Percentiles rank a stretch among this genome's conserved stretches.
Conservation (phyloP, 176 grass and related monocot species). For the Triticum turgidum region DNA sequence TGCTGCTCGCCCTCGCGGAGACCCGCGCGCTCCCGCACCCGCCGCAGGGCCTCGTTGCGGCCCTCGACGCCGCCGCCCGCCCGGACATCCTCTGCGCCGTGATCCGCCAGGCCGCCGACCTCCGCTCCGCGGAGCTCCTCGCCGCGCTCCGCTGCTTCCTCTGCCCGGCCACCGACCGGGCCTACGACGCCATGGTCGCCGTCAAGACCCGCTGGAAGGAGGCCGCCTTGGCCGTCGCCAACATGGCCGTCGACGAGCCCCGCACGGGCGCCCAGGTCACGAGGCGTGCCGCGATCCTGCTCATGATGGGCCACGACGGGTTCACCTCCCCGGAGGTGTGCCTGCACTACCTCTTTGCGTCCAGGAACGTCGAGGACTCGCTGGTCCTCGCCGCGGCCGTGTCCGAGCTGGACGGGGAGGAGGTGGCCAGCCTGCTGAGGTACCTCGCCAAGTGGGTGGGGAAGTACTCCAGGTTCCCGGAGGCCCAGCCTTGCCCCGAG, state of each 20-base stretch:
- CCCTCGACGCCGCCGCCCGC: slow-evolving; percentile 40
- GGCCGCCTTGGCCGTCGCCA: slow-evolving; percentile 52
- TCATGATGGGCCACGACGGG: slow-evolving; percentile 74
- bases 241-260: slow-evolving; percentile 27
- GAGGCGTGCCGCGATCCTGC: slow-evolving; percentile 52
- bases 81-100: slow-evolving; percentile 56
- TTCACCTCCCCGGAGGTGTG: slow-evolving; percentile 59
- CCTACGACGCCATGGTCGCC: slow-evolving; percentile 53
- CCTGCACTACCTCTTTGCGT: slow-evolving; percentile 76
- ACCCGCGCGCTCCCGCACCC: slow-evolving; percentile 43
- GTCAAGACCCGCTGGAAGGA: slow-evolving; percentile 64
- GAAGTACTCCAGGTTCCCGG: slow-evolving; percentile 55
- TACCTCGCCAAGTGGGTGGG: slow-evolving; percentile 80
- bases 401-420: slow-evolving; percentile 58
- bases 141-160: slow-evolving; percentile 59
- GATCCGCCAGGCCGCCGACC: slow-evolving; percentile 54
- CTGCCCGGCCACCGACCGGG: slow-evolving; percentile 48
- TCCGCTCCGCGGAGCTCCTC: slow-evolving; percentile 57
- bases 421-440: slow-evolving; percentile 55
- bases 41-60: slow-evolving; percentile 33
- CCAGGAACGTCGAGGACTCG: slow-evolving; percentile 33
- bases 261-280: neutral
- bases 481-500: slow-evolving; percentile 29
- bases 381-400: slow-evolving; percentile 57
- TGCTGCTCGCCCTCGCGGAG: slow-evolving; percentile 47